Percentiles rank a stretch among this genome's conserved stretches.
phyloP scores from a whole-genome alignment of 148 eudicot species.

The Cornus kousa region DNA sequence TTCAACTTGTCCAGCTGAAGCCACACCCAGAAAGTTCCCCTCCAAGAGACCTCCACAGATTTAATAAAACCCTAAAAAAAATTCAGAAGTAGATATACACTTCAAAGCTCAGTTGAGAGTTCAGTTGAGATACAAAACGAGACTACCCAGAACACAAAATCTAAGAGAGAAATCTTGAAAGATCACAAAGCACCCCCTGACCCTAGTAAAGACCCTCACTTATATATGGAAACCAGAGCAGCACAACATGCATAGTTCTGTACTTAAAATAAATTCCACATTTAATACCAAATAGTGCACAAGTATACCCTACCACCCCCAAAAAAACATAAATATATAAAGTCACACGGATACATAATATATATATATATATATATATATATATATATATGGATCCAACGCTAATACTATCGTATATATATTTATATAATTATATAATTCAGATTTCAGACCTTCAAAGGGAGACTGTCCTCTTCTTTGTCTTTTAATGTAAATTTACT shows the following conservation, averaged over 20 bases:
- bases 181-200: neutral
- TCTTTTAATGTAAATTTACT: neutral
- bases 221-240: constrained; percentile 4
- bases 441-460: neutral
- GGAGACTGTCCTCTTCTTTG: neutral
- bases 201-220: neutral
- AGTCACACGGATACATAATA: neutral
- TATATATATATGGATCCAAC: no score
- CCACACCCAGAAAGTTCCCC: constrained; percentile 2
- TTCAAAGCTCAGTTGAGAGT: no score
- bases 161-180: neutral
- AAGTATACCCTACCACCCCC: neutral
- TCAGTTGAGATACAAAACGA: neutral
- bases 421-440: no score
- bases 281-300: constrained; percentile 3
- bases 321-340: neutral
- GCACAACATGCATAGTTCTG: neutral
- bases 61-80: constrained; percentile 13
- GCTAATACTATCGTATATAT: no score
- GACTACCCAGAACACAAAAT: neutral
- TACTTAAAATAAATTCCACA: neutral
- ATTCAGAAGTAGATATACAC: neutral
- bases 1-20: neutral
- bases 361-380: no score
- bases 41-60: constrained; percentile 1